Evolutionary conservation across 108 stramenopile species (phyloP).

Genomic region (Nannochloropsis salina): DNA sequence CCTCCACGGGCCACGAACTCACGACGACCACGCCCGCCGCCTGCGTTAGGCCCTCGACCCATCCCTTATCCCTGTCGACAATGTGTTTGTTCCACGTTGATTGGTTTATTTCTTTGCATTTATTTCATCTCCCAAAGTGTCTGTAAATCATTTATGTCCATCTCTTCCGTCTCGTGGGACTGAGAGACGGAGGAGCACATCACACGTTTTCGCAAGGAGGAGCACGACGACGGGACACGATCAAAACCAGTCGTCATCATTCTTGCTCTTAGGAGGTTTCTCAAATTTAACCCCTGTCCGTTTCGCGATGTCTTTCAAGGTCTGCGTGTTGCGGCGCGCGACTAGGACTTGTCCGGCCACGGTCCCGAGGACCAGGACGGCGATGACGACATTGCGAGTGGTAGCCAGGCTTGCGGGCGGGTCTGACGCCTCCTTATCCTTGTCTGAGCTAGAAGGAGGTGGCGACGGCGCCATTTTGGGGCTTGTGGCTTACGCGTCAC

Average conservation of each 20-base stretch:
- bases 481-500: too few relatives aligned
- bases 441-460: background rate
- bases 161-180: too few relatives aligned
- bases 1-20: background rate
- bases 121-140: background rate
- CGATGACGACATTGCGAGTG: constrained; percentile 2
- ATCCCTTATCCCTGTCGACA: background rate
- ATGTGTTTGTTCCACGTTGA: background rate
- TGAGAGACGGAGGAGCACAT: too few relatives aligned
- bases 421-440: background rate
- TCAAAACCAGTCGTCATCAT: constrained; percentile 7
- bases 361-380: background rate
- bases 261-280: constrained; percentile 14
- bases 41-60: constrained; percentile 1
- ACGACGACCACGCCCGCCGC: background rate
- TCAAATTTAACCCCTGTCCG: background rate
- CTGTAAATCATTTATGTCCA: too few relatives aligned
- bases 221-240: too few relatives aligned
- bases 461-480: background rate
- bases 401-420: background rate
- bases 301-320: background rate
- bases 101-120: background rate
- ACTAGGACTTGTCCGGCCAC: background rate
- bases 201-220: too few relatives aligned
- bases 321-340: background rate